phyloP scores from a whole-genome alignment of 164 flowering plant genomes.

The Pachysandra terminalis region DNA sequence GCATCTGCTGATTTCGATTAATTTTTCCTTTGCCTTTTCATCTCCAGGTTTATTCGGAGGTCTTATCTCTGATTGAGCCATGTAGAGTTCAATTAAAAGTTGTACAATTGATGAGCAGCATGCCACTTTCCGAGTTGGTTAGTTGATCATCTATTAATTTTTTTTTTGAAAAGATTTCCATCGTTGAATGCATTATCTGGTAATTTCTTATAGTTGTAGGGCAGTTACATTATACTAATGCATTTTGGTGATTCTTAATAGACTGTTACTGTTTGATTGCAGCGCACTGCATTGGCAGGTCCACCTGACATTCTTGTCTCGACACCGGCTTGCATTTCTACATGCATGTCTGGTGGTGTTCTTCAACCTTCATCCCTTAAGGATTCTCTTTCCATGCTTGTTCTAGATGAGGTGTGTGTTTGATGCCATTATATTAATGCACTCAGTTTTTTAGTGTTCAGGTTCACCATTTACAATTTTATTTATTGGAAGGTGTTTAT shows the following conservation, averaged over 20 bases:
- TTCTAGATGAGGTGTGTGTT: conserved; percentile 83
- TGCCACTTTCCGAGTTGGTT: conserved; percentile 69
- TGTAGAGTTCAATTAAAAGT: conserved; percentile 83
- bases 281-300: conserved; percentile 71
- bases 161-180: background rate
- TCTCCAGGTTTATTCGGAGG: conserved; percentile 69
- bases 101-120: conserved; percentile 61
- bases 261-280: conserved; percentile 13
- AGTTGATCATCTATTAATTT: conserved; percentile 34
- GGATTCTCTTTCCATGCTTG: conserved; percentile 67
- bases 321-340: conserved; percentile 80
- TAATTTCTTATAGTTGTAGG: background rate
- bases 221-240: background rate
- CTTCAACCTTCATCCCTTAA: conserved; percentile 50
- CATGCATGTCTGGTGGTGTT: conserved; percentile 58
- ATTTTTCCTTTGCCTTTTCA: background rate
- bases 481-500: background rate
- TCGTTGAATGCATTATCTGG: too few species aligned
- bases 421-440: background rate
- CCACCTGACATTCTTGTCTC: conserved; percentile 81
- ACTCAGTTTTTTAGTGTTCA: background rate
- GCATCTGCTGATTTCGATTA: conserved; percentile 1
- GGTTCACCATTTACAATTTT: too few species aligned
- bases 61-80: conserved; percentile 49
- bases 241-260: conserved; percentile 5